Evolutionary conservation across 2,329 filamentous ascomycete genomes (phyloP).

Genomic region (Aspergillus sergii): DNA sequence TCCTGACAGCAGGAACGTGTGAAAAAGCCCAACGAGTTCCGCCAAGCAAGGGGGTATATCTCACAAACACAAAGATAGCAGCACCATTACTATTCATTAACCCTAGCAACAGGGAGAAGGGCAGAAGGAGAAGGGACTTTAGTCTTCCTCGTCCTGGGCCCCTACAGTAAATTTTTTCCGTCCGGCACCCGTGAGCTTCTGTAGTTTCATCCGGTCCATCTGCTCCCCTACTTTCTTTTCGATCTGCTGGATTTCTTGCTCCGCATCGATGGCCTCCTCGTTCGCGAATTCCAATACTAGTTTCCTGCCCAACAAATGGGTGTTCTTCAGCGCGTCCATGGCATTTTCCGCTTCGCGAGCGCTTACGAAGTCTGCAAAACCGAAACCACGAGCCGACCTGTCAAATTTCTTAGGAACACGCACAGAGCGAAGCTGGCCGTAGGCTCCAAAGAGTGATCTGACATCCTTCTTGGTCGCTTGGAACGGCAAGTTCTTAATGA

Average conservation of each 20-base stretch:
- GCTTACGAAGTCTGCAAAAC: conserved; percentile 94
- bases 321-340: conserved; percentile 86
- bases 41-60: conserved; percentile 37
- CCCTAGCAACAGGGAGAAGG: conserved; percentile 37
- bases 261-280: conserved; percentile 84
- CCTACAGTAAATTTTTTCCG: conserved; percentile 86
- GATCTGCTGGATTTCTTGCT: conserved; percentile 96
- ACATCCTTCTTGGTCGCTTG: conserved; percentile 93
- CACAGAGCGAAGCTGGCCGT: conserved; percentile 89
- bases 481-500: conserved; percentile 98
- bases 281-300: conserved; percentile 91
- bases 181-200: conserved; percentile 80
- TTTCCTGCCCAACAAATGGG: conserved; percentile 86
- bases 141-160: conserved; percentile 65
- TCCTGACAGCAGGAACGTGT: conserved; percentile 42
- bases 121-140: conserved; percentile 29
- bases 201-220: conserved; percentile 85
- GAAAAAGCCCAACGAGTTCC: conserved; percentile 15
- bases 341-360: conserved; percentile 88
- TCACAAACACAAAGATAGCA: conserved; percentile 21
- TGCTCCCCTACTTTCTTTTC: conserved; percentile 92
- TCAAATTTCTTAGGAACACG: conserved; percentile 96
- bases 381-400: conserved; percentile 84
- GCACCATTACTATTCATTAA: conserved; percentile 24
- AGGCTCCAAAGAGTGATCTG: conserved; percentile 79